Percentiles rank a stretch among this genome's conserved stretches.
Conservation (phyloP, 495 filamentous ascomycete species). For the Daldinia childiae region DNA sequence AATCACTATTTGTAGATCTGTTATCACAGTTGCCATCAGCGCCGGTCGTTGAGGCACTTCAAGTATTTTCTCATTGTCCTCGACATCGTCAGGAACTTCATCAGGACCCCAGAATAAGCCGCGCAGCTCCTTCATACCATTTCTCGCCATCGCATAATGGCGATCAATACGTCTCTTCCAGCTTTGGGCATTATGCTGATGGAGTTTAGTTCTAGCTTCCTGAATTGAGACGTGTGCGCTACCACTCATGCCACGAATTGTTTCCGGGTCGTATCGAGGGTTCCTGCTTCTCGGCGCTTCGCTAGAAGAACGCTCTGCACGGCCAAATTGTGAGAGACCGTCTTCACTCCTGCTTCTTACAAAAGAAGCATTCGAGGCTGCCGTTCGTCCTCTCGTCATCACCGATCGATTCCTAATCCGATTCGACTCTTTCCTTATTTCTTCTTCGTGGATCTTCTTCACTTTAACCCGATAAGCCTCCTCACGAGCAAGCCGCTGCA, state of each 20-base stretch:
- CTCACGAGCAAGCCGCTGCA: constrained; percentile 86
- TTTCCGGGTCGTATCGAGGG: constrained; percentile 79
- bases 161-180: constrained; percentile 94
- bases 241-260: constrained; percentile 70
- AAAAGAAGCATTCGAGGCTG: constrained; percentile 44
- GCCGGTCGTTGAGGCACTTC: constrained; percentile 87
- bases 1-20: constrained; percentile 83
- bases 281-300: constrained; percentile 49
- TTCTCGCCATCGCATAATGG: constrained; percentile 72
- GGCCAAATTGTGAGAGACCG: constrained; percentile 54
- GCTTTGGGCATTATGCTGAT: constrained; percentile 82
- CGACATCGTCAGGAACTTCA: constrained; percentile 78
- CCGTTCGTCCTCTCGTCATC: constrained; percentile 54
- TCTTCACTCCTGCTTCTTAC: constrained; percentile 57
- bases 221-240: constrained; percentile 73
- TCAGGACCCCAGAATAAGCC: constrained; percentile 84
- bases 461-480: constrained; percentile 89
- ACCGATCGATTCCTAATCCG: constrained; percentile 60
- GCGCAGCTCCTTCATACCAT: constrained; percentile 80
- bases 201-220: constrained; percentile 77
- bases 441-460: constrained; percentile 78
- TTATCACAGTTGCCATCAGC: constrained; percentile 80
- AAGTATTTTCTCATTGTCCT: constrained; percentile 85
- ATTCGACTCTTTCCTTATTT: constrained; percentile 61
- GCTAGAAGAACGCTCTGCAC: constrained; percentile 54